Conservation (phyloP, 2,329 filamentous ascomycete species). For the Colletotrichum sp. region DNA sequence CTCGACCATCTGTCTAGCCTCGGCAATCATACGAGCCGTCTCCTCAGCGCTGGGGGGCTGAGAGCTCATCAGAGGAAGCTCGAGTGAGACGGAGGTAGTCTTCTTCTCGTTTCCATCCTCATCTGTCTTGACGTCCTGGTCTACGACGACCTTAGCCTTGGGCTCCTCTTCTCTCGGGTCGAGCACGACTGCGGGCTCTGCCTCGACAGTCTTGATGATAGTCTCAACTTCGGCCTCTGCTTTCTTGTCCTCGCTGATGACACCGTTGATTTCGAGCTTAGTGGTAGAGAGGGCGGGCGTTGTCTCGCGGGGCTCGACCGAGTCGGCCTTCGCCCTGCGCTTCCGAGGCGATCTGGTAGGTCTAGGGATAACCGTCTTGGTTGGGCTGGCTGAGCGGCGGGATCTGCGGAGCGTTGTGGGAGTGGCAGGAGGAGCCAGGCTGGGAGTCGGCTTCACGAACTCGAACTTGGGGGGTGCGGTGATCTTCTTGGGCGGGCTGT, state of each 20-base stretch:
- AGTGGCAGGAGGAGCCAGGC: constrained; percentile 52
- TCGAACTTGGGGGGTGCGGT: constrained; percentile 82
- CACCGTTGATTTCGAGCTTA: constrained; percentile 33
- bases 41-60: constrained; percentile 78
- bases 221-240: constrained; percentile 34
- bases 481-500: constrained; percentile 77
- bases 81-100: constrained; percentile 75
- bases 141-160: constrained; percentile 72
- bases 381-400: constrained; percentile 63
- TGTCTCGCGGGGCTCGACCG: constrained; percentile 33
- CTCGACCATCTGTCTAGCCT: constrained; percentile 88
- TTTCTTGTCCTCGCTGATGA: constrained; percentile 29
- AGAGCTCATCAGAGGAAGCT: constrained; percentile 66
- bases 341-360: constrained; percentile 54
- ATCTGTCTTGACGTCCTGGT: constrained; percentile 64
- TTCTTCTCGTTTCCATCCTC: constrained; percentile 67
- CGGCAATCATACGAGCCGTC: constrained; percentile 81
- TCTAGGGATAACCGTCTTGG: constrained; percentile 44
- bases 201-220: constrained; percentile 52
- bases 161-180: constrained; percentile 60
- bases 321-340: constrained; percentile 51
- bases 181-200: constrained; percentile 52
- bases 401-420: constrained; percentile 51
- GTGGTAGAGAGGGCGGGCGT: constrained; percentile 14
- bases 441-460: constrained; percentile 46